phyloP scores from a whole-genome alignment of 1,139 yeast species.

The Yamadazyma spencermartinsiae region DNA sequence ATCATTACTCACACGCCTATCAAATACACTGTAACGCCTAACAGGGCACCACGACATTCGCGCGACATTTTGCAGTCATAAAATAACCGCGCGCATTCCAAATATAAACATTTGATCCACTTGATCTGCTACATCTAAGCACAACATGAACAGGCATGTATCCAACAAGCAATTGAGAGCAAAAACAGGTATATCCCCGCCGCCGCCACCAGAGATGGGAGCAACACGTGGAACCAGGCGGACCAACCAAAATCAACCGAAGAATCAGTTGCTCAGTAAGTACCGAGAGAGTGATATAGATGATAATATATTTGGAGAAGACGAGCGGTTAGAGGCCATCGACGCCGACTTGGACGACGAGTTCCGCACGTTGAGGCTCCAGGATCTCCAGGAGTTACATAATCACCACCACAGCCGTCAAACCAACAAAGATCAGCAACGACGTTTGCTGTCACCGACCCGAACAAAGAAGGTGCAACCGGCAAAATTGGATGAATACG shows the following conservation, averaged over 20 bases:
- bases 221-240: slow-evolving; percentile 3
- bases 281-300: slow-evolving; percentile 5
- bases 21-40: too few species aligned
- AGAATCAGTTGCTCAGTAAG: not conserved
- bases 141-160: slow-evolving; percentile 6
- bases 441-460: not conserved
- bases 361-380: slow-evolving; percentile 26
- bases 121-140: too few species aligned
- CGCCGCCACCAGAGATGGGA: slow-evolving; percentile 6
- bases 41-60: too few species aligned
- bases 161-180: slow-evolving; percentile 9
- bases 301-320: slow-evolving; percentile 35
- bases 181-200: slow-evolving; percentile 13
- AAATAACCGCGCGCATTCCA: too few species aligned
- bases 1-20: too few species aligned
- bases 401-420: slow-evolving; percentile 8
- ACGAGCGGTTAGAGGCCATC: slow-evolving; percentile 13
- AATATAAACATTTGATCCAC: too few species aligned
- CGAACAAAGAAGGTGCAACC: not conserved
- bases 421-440: not conserved
- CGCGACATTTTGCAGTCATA: not conserved
- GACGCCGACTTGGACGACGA: slow-evolving; percentile 20
- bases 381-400: slow-evolving; percentile 16
- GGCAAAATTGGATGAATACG: slow-evolving; percentile 7
- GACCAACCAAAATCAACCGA: slow-evolving; percentile 8